phyloP scores from a whole-genome alignment of 169 alveolate genomes.

The Plasmodium berghei region DNA sequence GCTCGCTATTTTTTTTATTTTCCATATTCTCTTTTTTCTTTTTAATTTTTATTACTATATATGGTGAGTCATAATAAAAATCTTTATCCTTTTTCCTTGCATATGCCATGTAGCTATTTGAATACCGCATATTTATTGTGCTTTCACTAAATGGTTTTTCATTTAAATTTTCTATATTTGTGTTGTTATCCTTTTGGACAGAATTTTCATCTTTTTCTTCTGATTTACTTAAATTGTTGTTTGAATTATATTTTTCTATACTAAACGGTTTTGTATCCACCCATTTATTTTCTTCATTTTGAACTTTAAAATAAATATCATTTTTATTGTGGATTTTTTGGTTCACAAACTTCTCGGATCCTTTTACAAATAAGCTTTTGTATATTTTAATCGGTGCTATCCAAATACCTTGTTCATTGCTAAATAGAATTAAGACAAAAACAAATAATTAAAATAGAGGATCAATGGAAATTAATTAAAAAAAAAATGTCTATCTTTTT shows the following conservation, averaged over 20 bases:
- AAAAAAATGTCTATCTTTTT: neutral
- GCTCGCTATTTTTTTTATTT: no score
- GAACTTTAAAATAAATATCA: constrained; percentile 11
- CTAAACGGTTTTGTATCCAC: neutral
- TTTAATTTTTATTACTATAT: constrained; percentile 47
- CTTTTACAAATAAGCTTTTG: constrained; percentile 40
- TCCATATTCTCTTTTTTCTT: constrained; percentile 14
- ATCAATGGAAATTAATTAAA: neutral
- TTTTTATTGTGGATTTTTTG: constrained; percentile 42
- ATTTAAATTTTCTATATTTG: neutral
- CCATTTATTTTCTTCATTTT: constrained; percentile 39
- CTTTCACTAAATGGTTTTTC: neutral
- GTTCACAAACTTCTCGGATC: constrained; percentile 2
- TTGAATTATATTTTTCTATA: neutral
- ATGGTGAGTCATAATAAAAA: constrained; percentile 65
- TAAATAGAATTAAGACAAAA: neutral
- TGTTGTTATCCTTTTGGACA: neutral
- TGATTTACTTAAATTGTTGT: neutral
- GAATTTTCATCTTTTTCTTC: neutral
- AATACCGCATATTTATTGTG: neutral
- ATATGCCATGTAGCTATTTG: constrained; percentile 1
- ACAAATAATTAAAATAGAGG: neutral
- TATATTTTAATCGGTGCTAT: constrained; percentile 30
- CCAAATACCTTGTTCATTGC: constrained; percentile 64
- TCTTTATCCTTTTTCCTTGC: constrained; percentile 7